Conservation (phyloP, 768 basidiomycete genomes). For the Collybiopsis confluens region DNA sequence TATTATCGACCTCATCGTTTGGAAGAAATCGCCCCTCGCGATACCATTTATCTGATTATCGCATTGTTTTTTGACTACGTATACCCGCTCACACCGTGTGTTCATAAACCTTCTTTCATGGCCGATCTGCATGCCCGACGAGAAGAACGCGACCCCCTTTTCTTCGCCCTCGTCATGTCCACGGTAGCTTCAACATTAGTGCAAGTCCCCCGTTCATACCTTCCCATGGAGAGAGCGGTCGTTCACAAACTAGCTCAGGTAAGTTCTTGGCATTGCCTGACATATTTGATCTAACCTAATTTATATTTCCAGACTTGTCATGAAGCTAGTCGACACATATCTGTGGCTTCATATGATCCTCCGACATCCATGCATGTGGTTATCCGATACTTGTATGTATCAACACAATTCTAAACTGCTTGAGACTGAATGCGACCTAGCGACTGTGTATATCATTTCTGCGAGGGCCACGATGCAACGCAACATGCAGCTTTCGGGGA, state of each 20-base stretch:
- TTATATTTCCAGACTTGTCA: slow-evolving; percentile 53
- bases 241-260: slow-evolving; percentile 78
- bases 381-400: slow-evolving; percentile 80
- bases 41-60: slow-evolving; percentile 78
- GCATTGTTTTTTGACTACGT: slow-evolving; percentile 92
- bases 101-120: slow-evolving; percentile 90
- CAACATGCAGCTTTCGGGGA: slow-evolving; percentile 87
- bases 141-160: slow-evolving; percentile 86
- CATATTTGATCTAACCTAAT: background rate
- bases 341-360: slow-evolving; percentile 78
- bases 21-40: slow-evolving; percentile 78
- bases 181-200: slow-evolving; percentile 85
- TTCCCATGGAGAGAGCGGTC: slow-evolving; percentile 80
- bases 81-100: slow-evolving; percentile 84
- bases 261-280: background rate
- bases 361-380: slow-evolving; percentile 82
- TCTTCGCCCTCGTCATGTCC: slow-evolving; percentile 88
- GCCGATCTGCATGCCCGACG: slow-evolving; percentile 76
- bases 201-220: slow-evolving; percentile 83
- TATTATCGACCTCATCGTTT: slow-evolving; percentile 74
- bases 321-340: slow-evolving; percentile 78
- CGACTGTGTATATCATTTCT: slow-evolving; percentile 84
- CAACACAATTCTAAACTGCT: background rate
- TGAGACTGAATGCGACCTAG: slow-evolving; percentile 29
- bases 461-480: slow-evolving; percentile 82